Evolutionary conservation across 2,329 filamentous ascomycete genomes (phyloP), one percentile per base, ranked within the genome.

Genomic region (Fusarium udum): DNA sequence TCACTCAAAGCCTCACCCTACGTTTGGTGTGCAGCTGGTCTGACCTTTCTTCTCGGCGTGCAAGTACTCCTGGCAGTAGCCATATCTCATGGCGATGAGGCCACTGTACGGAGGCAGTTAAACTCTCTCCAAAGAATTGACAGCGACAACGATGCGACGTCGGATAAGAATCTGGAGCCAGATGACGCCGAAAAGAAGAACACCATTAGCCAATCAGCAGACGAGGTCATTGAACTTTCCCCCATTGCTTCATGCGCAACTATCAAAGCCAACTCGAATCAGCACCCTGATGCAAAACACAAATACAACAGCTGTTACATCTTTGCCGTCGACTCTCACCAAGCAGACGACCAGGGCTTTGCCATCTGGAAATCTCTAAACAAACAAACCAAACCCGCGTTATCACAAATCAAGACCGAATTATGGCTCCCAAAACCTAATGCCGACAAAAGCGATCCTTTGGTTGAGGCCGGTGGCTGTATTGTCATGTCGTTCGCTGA

Each of bases 21-120:
- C 7, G 16, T 53, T 20, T 69, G 65, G 65, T 39, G 65, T 20
- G 40, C 59, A 4, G n/a, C n/a, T 15, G 52, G 59, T 11, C 52
- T 69, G 9, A 59, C 59, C 10, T 59, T 69, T 64, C 67, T 69
- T 3, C 63, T 69, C 5, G 40, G 67, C 7, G 31, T 64, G 7
- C 65, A 69, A 26, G 28, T 69, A 12, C 45, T 53, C 0, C 15
- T 69, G n/a, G 67, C 65, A 7, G 52, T 63, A 5, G 46, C 31
- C 1, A 56, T 69, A 15, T 28, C 48, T 7, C 59, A 69, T 5
- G 65, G 67, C 0, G 67, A 69, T 14, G 67, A 69, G 3, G 59
- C 66, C 1, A 69, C 67, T 6, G 67, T 69, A 1, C 14, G 67
- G 1, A 59, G 65, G 3, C 67, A 69, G 20, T 12, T 69, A 1